Evolutionary conservation across 768 basidiomycete genomes (phyloP).

Genomic region (Collybia sp.): DNA sequence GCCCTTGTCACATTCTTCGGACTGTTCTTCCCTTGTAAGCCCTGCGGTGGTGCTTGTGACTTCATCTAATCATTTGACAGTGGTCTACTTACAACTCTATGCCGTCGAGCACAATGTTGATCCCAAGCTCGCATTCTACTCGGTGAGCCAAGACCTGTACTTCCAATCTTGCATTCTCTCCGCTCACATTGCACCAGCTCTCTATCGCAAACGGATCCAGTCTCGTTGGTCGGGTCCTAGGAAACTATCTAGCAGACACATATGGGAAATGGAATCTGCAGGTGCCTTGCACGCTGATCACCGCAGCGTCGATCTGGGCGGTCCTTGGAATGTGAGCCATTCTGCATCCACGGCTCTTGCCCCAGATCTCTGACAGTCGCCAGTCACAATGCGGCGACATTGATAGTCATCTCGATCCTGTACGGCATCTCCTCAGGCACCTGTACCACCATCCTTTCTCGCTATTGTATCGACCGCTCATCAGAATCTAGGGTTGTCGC

Average conservation of each 20-base stretch:
- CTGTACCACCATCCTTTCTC: too few relatives aligned
- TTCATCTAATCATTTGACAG: too few relatives aligned
- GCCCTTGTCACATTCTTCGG: slow-evolving; percentile 7
- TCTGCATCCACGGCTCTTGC: slow-evolving; percentile 5
- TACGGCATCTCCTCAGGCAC: too few relatives aligned
- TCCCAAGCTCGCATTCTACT: slow-evolving; percentile 12
- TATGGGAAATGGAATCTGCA: slow-evolving; percentile 27
- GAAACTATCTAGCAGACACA: slow-evolving; percentile 25
- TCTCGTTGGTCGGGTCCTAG: slow-evolving; percentile 27
- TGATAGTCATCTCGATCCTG: too few relatives aligned
- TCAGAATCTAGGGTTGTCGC: too few relatives aligned
- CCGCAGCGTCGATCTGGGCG: too few relatives aligned
- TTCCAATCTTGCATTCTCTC: background rate
- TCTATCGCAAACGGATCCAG: slow-evolving; percentile 30
- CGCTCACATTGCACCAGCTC: slow-evolving; percentile 21
- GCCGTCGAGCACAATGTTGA: slow-evolving; percentile 15
- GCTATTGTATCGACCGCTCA: too few relatives aligned
- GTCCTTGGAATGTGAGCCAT: slow-evolving; percentile 7
- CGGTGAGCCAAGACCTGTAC: slow-evolving; percentile 2
- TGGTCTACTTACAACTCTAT: slow-evolving; percentile 13
- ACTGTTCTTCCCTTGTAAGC: slow-evolving; percentile 8
- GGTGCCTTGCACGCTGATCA: slow-evolving; percentile 23
- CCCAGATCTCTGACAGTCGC: background rate
- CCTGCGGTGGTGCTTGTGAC: too few relatives aligned
- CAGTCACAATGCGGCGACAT: too few relatives aligned